Conservation (phyloP, 2,329 filamentous ascomycete genomes). For the Diaporthe ampelina region DNA sequence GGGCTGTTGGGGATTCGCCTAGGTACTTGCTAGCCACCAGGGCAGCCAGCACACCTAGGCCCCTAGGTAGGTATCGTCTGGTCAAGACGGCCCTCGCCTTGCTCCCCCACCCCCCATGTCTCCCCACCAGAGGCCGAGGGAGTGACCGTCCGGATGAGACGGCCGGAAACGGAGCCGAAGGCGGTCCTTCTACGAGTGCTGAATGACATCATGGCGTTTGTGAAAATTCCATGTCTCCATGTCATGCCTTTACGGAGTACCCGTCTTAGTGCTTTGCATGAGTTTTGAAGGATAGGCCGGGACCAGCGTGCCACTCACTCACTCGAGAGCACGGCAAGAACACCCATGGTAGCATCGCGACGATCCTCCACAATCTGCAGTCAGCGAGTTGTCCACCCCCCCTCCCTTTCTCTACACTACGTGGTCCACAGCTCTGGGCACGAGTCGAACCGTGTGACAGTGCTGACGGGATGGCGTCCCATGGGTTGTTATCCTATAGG, state of each 20-base stretch:
- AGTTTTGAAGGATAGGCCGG: neutral
- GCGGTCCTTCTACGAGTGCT: neutral
- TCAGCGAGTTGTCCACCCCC: neutral
- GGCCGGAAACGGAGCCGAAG: constrained; percentile 28
- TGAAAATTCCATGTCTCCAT: neutral
- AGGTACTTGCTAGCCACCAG: too few species aligned
- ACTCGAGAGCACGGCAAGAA: neutral
- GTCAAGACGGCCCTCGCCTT: neutral
- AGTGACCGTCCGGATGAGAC: constrained; percentile 17
- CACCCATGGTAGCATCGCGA: neutral
- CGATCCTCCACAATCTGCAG: constrained; percentile 12
- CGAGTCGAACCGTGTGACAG: constrained; percentile 29
- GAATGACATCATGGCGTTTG: constrained; percentile 23
- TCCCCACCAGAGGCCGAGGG: neutral
- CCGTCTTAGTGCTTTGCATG: neutral
- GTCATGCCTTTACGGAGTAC: neutral
- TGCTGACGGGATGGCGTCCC: too few species aligned
- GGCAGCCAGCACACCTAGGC: too few species aligned
- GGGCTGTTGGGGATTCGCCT: neutral
- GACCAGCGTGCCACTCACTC: neutral
- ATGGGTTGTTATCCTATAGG: too few species aligned
- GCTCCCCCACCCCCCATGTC: neutral
- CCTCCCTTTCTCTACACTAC: neutral
- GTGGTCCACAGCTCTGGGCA: constrained; percentile 27
- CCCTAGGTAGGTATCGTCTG: too few species aligned